Conservation (phyloP, 169 alveolate species). For the Babesia divergens region DNA sequence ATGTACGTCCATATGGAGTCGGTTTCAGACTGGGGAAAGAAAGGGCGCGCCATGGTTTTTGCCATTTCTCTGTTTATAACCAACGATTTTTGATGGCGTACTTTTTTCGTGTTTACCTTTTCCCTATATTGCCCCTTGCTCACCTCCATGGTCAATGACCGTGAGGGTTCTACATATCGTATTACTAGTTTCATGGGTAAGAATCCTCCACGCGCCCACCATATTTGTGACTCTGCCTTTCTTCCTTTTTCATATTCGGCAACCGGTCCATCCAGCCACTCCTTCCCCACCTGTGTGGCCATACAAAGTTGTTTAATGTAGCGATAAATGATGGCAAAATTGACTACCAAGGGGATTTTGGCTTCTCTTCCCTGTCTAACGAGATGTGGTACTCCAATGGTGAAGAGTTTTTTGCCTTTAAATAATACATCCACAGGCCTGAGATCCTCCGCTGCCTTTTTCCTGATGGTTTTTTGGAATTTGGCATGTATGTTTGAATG, state of each 20-base stretch:
- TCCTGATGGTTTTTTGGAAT: constrained; percentile 1
- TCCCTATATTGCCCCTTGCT: neutral
- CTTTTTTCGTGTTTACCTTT: neutral
- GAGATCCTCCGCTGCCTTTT: constrained; percentile 8
- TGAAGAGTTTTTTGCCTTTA: constrained; percentile 29
- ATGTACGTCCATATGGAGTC: constrained; percentile 71
- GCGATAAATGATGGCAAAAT: constrained; percentile 32
- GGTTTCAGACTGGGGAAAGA: constrained; percentile 69
- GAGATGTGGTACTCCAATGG: constrained; percentile 41
- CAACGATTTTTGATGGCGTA: constrained; percentile 6
- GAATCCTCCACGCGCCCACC: constrained; percentile 61
- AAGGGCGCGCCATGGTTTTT: constrained; percentile 66
- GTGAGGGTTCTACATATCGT: constrained; percentile 9
- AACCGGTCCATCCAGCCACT: constrained; percentile 40
- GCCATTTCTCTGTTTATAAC: constrained; percentile 72
- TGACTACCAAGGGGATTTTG: constrained; percentile 24
- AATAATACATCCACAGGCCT: constrained; percentile 25
- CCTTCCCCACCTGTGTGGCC: constrained; percentile 1
- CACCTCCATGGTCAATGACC: constrained; percentile 7
- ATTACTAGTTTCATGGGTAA: constrained; percentile 32
- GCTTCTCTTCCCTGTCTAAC: neutral
- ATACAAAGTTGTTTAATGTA: constrained; percentile 22
- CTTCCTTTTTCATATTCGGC: constrained; percentile 27
- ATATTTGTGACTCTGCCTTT: constrained; percentile 3
- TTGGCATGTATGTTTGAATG: constrained; percentile 8